A percentile compares a stretch with the other conserved stretches of the same genome.
phyloP scores from a whole-genome alignment of 306 rosid genomes.

The Inga oerstediana region DNA sequence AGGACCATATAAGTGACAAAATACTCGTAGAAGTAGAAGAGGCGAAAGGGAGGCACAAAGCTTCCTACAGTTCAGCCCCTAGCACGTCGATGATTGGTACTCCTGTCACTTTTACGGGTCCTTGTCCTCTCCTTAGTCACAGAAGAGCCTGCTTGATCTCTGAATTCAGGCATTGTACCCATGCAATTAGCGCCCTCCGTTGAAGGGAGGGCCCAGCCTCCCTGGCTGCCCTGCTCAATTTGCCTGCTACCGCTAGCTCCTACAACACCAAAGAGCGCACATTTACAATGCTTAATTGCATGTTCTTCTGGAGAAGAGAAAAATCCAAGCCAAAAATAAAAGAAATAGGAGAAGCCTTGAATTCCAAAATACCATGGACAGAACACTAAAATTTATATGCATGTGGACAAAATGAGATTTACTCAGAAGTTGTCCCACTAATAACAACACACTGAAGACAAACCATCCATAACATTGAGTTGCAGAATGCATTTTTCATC shows the following conservation, averaged over 20 bases:
- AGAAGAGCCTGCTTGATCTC: slow-evolving; percentile 41
- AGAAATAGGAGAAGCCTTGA: not conserved
- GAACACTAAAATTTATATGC: not conserved
- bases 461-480: slow-evolving; percentile 5
- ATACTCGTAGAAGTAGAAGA: not conserved
- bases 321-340: not conserved
- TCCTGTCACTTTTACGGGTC: slow-evolving; percentile 28
- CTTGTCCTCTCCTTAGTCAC: slow-evolving; percentile 30
- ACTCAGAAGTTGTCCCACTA: not conserved
- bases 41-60: not conserved
- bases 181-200: slow-evolving; percentile 37
- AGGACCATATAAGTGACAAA: not conserved
- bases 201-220: slow-evolving; percentile 72
- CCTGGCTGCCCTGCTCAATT: slow-evolving; percentile 36
- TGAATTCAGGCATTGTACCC: slow-evolving; percentile 32
- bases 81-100: slow-evolving; percentile 28
- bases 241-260: slow-evolving; percentile 47
- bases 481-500: not conserved
- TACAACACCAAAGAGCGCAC: slow-evolving; percentile 34
- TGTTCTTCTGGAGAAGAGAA: not conserved
- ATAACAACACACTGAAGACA: not conserved
- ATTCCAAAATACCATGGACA: not conserved
- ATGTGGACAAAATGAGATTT: not conserved
- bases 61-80: slow-evolving; percentile 33
- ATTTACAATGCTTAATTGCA: not conserved